phyloP scores from a whole-genome alignment of 495 filamentous ascomycete species.

The Cairneyella variabilis region DNA sequence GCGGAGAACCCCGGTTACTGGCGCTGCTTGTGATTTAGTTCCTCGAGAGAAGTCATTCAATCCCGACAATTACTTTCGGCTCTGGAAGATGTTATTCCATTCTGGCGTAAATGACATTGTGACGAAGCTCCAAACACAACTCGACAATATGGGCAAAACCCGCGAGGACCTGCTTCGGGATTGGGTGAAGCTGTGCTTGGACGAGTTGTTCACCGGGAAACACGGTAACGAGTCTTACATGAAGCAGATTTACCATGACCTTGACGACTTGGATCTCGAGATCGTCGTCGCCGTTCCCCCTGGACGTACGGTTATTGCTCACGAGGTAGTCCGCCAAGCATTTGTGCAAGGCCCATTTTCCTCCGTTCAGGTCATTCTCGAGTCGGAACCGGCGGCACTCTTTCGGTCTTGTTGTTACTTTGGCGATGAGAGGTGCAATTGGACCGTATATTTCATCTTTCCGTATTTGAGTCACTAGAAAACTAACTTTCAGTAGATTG shows the following conservation, averaged over 20 bases:
- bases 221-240: not conserved
- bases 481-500: not conserved
- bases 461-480: no score
- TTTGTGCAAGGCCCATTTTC: constrained; percentile 5
- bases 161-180: not conserved
- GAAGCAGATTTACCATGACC: not conserved
- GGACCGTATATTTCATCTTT: not conserved
- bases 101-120: not conserved
- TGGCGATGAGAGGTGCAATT: not conserved
- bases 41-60: not conserved
- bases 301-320: not conserved
- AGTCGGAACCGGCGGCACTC: constrained; percentile 10
- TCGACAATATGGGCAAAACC: not conserved
- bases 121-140: not conserved
- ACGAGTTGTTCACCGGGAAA: not conserved
- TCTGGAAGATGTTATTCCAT: constrained; percentile 3
- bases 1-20: no score
- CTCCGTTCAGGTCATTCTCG: constrained; percentile 1
- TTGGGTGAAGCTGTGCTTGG: not conserved
- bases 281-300: not conserved
- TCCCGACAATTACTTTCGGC: not conserved
- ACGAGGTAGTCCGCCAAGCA: constrained; percentile 2
- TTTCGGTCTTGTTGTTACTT: constrained; percentile 7
- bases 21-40: no score
- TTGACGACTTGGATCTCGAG: not conserved